phyloP scores from a whole-genome alignment of 345 rosid genomes.

The Draba incana region DNA sequence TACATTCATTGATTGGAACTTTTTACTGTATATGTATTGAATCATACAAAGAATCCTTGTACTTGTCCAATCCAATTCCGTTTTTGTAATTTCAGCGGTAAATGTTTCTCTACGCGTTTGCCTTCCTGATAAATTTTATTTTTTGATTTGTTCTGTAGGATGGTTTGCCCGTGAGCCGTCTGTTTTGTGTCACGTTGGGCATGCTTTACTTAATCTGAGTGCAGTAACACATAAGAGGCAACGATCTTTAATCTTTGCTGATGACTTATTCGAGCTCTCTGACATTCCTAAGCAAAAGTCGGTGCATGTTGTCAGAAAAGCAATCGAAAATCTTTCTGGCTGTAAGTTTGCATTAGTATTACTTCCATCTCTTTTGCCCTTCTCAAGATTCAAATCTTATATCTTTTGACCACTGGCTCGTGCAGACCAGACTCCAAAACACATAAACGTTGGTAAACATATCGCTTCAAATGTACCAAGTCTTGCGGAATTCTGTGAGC shows the following conservation, averaged over 20 bases:
- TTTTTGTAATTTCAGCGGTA: slow-evolving; percentile 2
- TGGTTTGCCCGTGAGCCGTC: slow-evolving; percentile 87
- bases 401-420: slow-evolving; percentile 16
- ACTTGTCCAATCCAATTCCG: slow-evolving; percentile 1
- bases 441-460: slow-evolving; percentile 62
- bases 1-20: slow-evolving; percentile 12
- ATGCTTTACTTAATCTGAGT: slow-evolving; percentile 67
- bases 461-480: slow-evolving; percentile 73
- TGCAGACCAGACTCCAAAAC: slow-evolving; percentile 78
- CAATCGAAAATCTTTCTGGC: slow-evolving; percentile 73
- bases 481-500: slow-evolving; percentile 58
- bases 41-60: background rate
- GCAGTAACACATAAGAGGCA: slow-evolving; percentile 59
- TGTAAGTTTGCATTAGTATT: slow-evolving; percentile 58
- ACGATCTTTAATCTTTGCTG: slow-evolving; percentile 70
- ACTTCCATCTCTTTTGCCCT: slow-evolving; percentile 8
- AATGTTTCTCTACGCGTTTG: background rate
- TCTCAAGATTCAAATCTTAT: slow-evolving; percentile 22
- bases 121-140: slow-evolving; percentile 24
- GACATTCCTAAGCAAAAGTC: slow-evolving; percentile 77
- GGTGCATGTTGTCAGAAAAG: slow-evolving; percentile 68
- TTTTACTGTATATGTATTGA: background rate
- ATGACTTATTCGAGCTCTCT: slow-evolving; percentile 86
- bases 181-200: slow-evolving; percentile 70
- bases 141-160: slow-evolving; percentile 49